phyloP scores from a whole-genome alignment of 2,329 filamentous ascomycete species.

The Cladophialophora carrionii region DNA sequence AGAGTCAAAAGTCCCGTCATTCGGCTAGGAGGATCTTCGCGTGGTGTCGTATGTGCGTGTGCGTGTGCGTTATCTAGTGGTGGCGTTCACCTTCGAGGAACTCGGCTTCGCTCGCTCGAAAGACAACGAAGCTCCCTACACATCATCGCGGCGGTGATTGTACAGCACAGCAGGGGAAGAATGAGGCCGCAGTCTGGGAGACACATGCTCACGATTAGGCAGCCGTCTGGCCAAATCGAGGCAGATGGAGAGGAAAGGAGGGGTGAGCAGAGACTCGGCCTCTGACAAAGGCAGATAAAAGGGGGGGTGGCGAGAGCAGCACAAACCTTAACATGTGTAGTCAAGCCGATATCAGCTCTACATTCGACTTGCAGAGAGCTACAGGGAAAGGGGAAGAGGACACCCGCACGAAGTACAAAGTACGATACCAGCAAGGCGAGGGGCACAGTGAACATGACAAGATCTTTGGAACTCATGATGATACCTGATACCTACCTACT shows the following conservation, averaged over 20 bases:
- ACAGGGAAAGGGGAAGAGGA: neutral
- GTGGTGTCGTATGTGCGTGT: neutral
- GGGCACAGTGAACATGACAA: neutral
- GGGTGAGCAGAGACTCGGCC: neutral
- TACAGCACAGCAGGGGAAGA: neutral
- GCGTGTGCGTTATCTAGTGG: neutral
- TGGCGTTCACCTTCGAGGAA: no score
- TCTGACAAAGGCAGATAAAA: neutral
- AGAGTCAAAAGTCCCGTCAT: neutral
- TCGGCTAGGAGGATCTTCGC: neutral
- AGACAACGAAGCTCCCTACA: neutral
- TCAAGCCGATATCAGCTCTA: neutral
- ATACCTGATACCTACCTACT: neutral
- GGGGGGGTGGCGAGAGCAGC: neutral
- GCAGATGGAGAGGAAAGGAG: neutral
- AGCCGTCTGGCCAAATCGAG: neutral
- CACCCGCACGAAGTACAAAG: neutral
- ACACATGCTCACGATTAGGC: neutral
- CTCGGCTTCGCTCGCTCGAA: neutral
- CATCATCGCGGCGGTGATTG: neutral
- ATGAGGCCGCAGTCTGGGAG: neutral
- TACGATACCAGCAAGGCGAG: neutral
- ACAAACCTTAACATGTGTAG: neutral
- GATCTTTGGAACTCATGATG: conserved; percentile 5
- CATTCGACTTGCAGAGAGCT: neutral